Percentiles rank a stretch among this genome's conserved stretches.
Evolutionary conservation across 768 basidiomycete species (phyloP).

Genomic region (Tricholoma matsutake): DNA sequence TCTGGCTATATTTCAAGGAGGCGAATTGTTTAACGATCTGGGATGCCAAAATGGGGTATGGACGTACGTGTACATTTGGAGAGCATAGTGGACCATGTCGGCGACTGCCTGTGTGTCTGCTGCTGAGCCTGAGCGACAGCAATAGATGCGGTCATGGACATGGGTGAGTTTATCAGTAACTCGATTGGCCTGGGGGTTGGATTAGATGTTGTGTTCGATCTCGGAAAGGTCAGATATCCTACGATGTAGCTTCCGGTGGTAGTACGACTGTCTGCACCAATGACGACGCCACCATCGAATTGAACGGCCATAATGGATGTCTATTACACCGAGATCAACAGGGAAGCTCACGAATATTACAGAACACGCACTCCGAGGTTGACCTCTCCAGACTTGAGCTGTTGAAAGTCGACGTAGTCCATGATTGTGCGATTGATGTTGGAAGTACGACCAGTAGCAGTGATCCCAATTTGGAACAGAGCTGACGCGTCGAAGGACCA

Average conservation of each 20-base stretch:
- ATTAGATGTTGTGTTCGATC: neutral
- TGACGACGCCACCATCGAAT: constrained; percentile 91
- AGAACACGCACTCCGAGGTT: constrained; percentile 81
- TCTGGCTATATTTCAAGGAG: constrained; percentile 38
- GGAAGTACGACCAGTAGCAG: constrained; percentile 2
- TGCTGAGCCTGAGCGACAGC: constrained; percentile 97
- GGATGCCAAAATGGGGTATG: neutral
- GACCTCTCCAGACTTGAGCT: constrained; percentile 92
- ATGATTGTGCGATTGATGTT: constrained; percentile 30
- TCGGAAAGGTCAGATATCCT: constrained; percentile 22
- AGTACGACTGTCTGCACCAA: constrained; percentile 96
- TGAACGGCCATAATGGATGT: constrained; percentile 99
- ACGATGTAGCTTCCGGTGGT: constrained; percentile 97
- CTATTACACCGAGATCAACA: constrained; percentile 36
- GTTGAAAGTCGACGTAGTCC: constrained; percentile 77
- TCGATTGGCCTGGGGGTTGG: constrained; percentile 73
- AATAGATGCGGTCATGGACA: constrained; percentile 97
- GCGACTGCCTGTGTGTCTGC: constrained; percentile 98
- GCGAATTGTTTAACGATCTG: neutral
- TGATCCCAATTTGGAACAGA: constrained; percentile 17
- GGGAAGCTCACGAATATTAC: constrained; percentile 5
- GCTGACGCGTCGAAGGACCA: constrained; percentile 55
- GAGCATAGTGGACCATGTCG: constrained; percentile 80
- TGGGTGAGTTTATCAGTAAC: constrained; percentile 98
- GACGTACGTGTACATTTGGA: constrained; percentile 72